These are phyloP conservation scores for Dactylellina haptotyla DNA, from an alignment of 2,329 filamentous ascomycete species.

Conservation along the genomic window DNA sequence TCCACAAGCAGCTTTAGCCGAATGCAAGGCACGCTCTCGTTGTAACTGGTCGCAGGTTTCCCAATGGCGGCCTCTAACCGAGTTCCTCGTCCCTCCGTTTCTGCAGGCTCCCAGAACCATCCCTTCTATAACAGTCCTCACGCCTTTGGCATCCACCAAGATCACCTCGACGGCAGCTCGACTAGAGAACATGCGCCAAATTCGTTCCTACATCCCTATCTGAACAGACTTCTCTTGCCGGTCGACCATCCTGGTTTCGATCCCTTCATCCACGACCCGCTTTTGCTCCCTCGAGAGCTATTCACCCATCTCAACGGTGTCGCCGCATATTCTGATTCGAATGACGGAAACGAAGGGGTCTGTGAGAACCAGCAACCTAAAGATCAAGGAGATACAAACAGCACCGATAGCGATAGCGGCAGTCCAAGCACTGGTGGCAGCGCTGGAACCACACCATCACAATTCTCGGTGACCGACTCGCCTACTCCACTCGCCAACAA, in stretches of 20 bases:
- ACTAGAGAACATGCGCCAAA: not conserved
- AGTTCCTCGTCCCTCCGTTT: constrained; percentile 3
- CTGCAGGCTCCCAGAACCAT: not conserved
- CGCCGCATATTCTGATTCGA: not conserved
- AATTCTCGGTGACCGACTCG: not conserved
- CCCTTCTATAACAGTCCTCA: not conserved
- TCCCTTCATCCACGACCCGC: constrained; percentile 32
- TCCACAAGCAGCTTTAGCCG: constrained; percentile 12
- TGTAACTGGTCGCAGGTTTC: not conserved
- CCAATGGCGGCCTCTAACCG: not conserved
- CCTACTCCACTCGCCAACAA: not conserved
- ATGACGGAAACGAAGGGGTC: constrained; percentile 2
- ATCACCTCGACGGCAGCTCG: not conserved
- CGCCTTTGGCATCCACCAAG: not conserved
- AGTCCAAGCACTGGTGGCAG: not conserved
- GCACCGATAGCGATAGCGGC: not conserved
- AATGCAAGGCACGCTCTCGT: constrained; percentile 5
- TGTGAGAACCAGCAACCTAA: not conserved
- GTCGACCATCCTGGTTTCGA: constrained; percentile 34
- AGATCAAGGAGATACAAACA: not conserved
- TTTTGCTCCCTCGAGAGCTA: constrained; percentile 19
- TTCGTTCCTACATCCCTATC: not conserved
- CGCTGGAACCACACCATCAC: not conserved
- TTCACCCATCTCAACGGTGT: constrained; percentile 1
- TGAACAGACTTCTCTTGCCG: constrained; percentile 16